Conservation (phyloP, 2,329 filamentous ascomycete genomes). For the Ascosphaera acerosa region DNA sequence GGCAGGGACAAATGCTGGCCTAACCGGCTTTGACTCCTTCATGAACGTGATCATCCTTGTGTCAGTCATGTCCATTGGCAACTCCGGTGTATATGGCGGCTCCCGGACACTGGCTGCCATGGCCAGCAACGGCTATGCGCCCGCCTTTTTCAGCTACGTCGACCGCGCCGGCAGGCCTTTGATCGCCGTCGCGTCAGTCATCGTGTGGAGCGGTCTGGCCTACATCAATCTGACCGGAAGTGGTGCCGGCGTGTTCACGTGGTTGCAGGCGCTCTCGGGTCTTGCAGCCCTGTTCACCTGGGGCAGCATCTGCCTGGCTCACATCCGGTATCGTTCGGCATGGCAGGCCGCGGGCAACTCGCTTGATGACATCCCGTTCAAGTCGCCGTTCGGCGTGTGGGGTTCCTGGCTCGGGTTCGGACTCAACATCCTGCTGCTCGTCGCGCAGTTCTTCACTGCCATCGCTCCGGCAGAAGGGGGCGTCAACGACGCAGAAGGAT, state of each 20-base stretch:
- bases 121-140: conserved; percentile 21
- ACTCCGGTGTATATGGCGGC: conserved; percentile 31
- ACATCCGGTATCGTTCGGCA: conserved; percentile 40
- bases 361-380: conserved; percentile 37
- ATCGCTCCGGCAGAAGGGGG: conserved; percentile 5
- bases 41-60: conserved; percentile 43
- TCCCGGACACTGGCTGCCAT: conserved; percentile 32
- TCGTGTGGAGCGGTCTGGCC: conserved; percentile 17
- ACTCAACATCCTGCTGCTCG: conserved; percentile 27
- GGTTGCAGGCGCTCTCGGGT: conserved; percentile 38
- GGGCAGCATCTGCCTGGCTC: conserved; percentile 38
- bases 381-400: conserved; percentile 28
- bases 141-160: conserved; percentile 20
- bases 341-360: conserved; percentile 32
- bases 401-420: conserved; percentile 35
- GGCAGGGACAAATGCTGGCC: conserved; percentile 33
- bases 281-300: conserved; percentile 39
- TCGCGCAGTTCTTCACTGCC: conserved; percentile 20
- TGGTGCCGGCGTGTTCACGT: conserved; percentile 31
- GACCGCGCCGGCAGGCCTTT: conserved; percentile 22
- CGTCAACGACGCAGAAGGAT: conserved; percentile 7
- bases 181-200: conserved; percentile 16
- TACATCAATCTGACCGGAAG: conserved; percentile 18
- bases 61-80: conserved; percentile 33
- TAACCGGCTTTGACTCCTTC: conserved; percentile 33